Conservation (phyloP, 345 rosid genomes). For the Geranium rotundifolium region DNA sequence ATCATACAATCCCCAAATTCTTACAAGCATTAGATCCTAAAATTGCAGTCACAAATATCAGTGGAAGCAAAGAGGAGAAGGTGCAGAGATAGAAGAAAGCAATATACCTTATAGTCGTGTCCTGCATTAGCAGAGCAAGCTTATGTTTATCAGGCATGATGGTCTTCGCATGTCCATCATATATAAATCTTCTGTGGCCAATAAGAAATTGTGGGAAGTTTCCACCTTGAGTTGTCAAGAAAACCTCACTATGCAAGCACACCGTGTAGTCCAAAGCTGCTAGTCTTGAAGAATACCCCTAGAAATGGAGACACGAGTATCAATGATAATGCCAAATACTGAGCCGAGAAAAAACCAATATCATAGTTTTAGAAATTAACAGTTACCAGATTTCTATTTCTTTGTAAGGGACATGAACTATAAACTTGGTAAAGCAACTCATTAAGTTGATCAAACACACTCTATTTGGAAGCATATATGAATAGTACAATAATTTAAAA, state of each 20-base stretch:
- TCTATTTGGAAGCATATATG: too few relatives aligned
- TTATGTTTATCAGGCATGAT: conserved; percentile 75
- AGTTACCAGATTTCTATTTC: too few relatives aligned
- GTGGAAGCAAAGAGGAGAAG: background rate
- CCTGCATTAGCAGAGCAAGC: conserved; percentile 66
- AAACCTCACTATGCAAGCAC: conserved; percentile 81
- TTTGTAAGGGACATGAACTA: too few relatives aligned
- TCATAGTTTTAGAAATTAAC: too few relatives aligned
- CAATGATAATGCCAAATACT: too few relatives aligned
- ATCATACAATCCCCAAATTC: too few relatives aligned
- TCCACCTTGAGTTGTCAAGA: conserved; percentile 90
- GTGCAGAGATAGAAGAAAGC: background rate
- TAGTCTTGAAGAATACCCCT: conserved; percentile 87
- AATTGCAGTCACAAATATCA: background rate
- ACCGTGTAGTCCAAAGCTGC: conserved; percentile 92
- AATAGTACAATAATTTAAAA: too few relatives aligned
- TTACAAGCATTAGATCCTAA: too few relatives aligned
- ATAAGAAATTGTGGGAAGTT: conserved; percentile 91
- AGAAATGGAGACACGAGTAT: conserved; percentile 6
- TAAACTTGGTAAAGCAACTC: too few relatives aligned
- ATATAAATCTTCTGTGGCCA: conserved; percentile 90
- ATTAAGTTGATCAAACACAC: too few relatives aligned
- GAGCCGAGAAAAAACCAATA: too few relatives aligned
- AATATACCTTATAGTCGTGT: conserved; percentile 59
- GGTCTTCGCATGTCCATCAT: conserved; percentile 80